Evolutionary conservation across 257 asterid species (phyloP).

Genomic region (Primulina tabacum): DNA sequence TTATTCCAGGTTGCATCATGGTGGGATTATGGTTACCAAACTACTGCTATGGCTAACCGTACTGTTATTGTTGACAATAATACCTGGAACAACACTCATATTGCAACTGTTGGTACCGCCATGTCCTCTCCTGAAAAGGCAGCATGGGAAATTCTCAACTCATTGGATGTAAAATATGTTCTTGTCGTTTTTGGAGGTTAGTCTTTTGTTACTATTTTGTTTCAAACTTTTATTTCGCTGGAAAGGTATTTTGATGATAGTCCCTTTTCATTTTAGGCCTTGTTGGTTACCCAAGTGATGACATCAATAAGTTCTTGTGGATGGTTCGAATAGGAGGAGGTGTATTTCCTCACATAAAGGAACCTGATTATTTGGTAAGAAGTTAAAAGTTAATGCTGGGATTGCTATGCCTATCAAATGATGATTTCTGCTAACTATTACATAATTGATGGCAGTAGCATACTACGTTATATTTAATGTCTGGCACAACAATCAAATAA

Average conservation of each 20-base stretch:
- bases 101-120: slow-evolving; percentile 99
- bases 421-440: neutral
- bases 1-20: slow-evolving; percentile 90
- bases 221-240: neutral
- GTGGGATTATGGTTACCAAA: slow-evolving; percentile 99
- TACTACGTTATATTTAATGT: neutral
- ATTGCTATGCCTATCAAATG: neutral
- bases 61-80: slow-evolving; percentile 97
- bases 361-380: slow-evolving; percentile 95
- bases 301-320: slow-evolving; percentile 97
- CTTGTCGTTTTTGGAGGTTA: slow-evolving; percentile 99
- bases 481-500: neutral
- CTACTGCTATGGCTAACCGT: slow-evolving; percentile 99
- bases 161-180: slow-evolving; percentile 97
- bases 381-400: slow-evolving; percentile 26
- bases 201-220: slow-evolving; percentile 27
- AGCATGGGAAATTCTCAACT: slow-evolving; percentile 93
- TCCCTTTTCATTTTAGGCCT: slow-evolving; percentile 59
- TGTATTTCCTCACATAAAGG: slow-evolving; percentile 96
- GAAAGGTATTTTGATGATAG: slow-evolving; percentile 24
- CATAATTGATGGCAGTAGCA: slow-evolving; percentile 6
- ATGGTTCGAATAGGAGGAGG: slow-evolving; percentile 99
- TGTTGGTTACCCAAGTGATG: slow-evolving; percentile 98
- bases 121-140: slow-evolving; percentile 99
- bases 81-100: slow-evolving; percentile 98